Evolutionary conservation across 768 basidiomycete species (phyloP).

Genomic region (Hypholoma sublateritium): DNA sequence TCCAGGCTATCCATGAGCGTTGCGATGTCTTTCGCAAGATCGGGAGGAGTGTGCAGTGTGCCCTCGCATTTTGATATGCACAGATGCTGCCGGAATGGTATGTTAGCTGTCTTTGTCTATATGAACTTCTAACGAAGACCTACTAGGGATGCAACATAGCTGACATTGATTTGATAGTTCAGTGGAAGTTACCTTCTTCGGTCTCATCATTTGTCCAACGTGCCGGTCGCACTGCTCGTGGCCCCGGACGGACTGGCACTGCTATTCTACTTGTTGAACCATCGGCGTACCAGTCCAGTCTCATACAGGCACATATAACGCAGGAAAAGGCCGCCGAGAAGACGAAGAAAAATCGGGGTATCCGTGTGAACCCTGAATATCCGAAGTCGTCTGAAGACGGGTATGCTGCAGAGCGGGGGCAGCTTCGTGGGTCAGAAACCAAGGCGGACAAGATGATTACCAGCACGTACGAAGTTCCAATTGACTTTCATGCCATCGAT

Average conservation of each 20-base stretch:
- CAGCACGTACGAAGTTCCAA: neutral
- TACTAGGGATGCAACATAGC: slow-evolving; percentile 31
- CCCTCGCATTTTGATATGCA: too few species aligned
- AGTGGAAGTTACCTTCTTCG: slow-evolving; percentile 31
- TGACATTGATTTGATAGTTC: slow-evolving; percentile 35
- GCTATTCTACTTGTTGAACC: slow-evolving; percentile 28
- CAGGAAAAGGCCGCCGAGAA: neutral
- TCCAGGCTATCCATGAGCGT: neutral
- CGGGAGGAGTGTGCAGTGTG: too few species aligned
- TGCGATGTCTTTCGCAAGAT: too few species aligned
- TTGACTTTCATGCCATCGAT: neutral
- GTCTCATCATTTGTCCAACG: slow-evolving; percentile 32
- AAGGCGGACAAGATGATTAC: too few species aligned
- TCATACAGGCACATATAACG: neutral
- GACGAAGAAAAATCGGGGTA: neutral
- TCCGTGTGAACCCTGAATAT: neutral
- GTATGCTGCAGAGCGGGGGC: neutral
- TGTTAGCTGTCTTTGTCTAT: too few species aligned
- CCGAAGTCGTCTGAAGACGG: neutral
- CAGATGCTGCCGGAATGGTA: neutral
- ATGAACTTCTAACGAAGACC: too few species aligned
- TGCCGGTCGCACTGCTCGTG: slow-evolving; percentile 31
- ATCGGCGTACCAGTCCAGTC: slow-evolving; percentile 17
- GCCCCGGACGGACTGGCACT: slow-evolving; percentile 13
- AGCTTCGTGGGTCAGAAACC: neutral